phyloP scores from a whole-genome alignment of 2,329 filamentous ascomycete genomes.

The Malbranchea zuffiana region DNA sequence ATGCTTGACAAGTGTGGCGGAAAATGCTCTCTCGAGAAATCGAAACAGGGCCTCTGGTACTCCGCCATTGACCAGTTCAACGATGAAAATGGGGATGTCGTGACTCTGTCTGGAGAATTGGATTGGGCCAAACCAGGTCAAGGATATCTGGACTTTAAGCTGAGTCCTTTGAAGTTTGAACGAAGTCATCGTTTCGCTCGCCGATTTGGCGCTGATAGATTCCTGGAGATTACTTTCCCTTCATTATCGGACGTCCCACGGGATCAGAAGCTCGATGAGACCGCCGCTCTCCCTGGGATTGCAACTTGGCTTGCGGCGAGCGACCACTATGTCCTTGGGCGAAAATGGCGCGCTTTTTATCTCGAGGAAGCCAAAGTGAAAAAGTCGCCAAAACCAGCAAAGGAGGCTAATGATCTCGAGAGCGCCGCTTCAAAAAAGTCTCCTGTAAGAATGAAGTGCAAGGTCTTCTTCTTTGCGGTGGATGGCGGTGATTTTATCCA shows the following conservation, averaged over 20 bases:
- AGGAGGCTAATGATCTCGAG: slow-evolving; percentile 17
- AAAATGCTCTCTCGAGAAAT: slow-evolving; percentile 19
- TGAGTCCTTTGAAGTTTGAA: slow-evolving; percentile 35
- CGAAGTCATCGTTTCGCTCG: slow-evolving; percentile 36
- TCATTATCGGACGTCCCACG: slow-evolving; percentile 16
- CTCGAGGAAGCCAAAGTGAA: slow-evolving; percentile 31
- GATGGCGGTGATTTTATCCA: slow-evolving; percentile 32
- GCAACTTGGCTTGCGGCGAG: slow-evolving; percentile 31
- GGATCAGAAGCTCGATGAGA: slow-evolving; percentile 10
- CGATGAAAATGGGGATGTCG: slow-evolving; percentile 25
- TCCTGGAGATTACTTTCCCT: slow-evolving; percentile 33
- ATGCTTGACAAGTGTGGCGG: slow-evolving; percentile 19
- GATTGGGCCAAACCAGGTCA: slow-evolving; percentile 26
- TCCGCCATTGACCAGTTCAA: slow-evolving; percentile 23
- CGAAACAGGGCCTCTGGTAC: slow-evolving; percentile 26
- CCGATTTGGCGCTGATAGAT: slow-evolving; percentile 38
- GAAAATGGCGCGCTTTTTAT: slow-evolving; percentile 37
- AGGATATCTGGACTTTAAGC: slow-evolving; percentile 29
- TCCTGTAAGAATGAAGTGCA: slow-evolving; percentile 23
- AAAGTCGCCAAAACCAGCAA: slow-evolving; percentile 20
- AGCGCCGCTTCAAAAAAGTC: too few species aligned
- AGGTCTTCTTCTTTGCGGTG: slow-evolving; percentile 35
- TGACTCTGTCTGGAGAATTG: slow-evolving; percentile 33
- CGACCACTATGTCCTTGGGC: slow-evolving; percentile 31
- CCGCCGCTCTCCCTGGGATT: slow-evolving; percentile 25